phyloP scores from a whole-genome alignment of 73 alveolate species.

The Vitrella brassicaformis region DNA sequence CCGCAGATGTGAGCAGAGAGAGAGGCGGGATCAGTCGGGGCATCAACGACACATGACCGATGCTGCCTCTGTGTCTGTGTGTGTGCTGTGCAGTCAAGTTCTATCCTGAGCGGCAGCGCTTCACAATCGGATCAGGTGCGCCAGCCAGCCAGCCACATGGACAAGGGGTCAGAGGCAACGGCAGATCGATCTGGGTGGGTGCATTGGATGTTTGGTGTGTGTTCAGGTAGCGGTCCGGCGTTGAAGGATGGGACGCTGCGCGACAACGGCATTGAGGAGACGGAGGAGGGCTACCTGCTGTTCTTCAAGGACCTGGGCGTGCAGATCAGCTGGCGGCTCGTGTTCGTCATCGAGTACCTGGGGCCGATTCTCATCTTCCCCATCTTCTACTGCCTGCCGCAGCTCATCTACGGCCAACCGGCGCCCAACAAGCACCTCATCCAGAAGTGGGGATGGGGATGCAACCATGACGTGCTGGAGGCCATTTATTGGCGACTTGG shows the following conservation, averaged over 20 bases:
- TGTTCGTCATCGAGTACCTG: constrained; percentile 72
- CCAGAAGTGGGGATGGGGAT: constrained; percentile 11
- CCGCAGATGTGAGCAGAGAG: constrained; percentile 5
- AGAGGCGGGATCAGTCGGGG: too few relatives aligned
- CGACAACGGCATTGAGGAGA: background rate
- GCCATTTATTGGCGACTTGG: constrained; percentile 22
- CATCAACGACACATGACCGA: too few relatives aligned
- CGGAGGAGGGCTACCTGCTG: constrained; percentile 10
- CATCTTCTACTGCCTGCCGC: constrained; percentile 32
- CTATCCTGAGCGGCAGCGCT: constrained; percentile 9
- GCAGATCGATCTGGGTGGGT: too few relatives aligned
- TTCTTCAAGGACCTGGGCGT: constrained; percentile 75
- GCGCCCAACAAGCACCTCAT: constrained; percentile 4
- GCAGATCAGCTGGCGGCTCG: constrained; percentile 74
- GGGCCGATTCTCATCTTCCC: constrained; percentile 68
- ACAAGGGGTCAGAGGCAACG: too few relatives aligned
- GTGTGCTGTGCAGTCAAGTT: too few relatives aligned
- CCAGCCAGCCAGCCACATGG: too few relatives aligned
- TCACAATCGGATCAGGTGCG: too few relatives aligned
- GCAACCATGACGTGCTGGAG: constrained; percentile 28
- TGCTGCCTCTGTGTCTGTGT: too few relatives aligned
- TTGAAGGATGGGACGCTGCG: background rate
- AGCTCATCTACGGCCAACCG: constrained; percentile 30
- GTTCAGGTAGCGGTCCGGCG: constrained; percentile 9
- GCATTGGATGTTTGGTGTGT: too few relatives aligned